Percentiles rank a stretch among this genome's conserved stretches.
Conservation (phyloP, 306 rosid species). For the Mimosa bimucronata region DNA sequence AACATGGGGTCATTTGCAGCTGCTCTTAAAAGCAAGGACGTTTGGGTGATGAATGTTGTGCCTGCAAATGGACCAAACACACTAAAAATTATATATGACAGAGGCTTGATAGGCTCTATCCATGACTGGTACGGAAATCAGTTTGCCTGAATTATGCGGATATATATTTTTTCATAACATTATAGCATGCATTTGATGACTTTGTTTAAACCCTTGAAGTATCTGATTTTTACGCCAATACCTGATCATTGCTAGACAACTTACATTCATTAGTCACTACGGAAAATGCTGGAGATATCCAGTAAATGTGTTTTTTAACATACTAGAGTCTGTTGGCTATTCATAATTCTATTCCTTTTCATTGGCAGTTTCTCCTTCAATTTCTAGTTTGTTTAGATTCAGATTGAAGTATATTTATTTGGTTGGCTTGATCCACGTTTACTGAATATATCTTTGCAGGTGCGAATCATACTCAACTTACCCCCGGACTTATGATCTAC, state of each 20-base stretch:
- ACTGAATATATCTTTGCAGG: conserved; percentile 38
- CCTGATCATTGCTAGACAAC: not conserved
- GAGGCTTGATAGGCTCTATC: conserved; percentile 86
- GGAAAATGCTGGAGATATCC: not conserved
- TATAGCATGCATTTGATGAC: not conserved
- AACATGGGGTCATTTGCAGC: conserved; percentile 91
- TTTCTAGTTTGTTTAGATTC: conserved; percentile 27
- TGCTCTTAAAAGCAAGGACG: conserved; percentile 79
- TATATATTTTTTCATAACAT: not conserved
- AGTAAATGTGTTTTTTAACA: not conserved
- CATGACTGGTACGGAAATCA: conserved; percentile 73
- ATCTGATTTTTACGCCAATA: not conserved
- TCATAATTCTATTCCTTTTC: not conserved
- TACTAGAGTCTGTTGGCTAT: conserved; percentile 1
- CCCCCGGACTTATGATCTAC: conserved; percentile 90
- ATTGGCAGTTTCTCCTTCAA: not conserved
- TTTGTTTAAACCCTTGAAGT: not conserved
- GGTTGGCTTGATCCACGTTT: conserved; percentile 18
- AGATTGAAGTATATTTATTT: conserved; percentile 24
- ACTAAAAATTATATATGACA: conserved; percentile 82
- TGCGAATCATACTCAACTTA: conserved; percentile 82
- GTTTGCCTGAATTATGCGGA: conserved; percentile 4
- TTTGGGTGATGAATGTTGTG: conserved; percentile 98
- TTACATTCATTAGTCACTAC: not conserved
- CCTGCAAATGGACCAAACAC: conserved; percentile 86